Base-by-base conservation (phyloP, 2,329 filamentous ascomycete genomes). In the Aureobasidium namibiae region DNA sequence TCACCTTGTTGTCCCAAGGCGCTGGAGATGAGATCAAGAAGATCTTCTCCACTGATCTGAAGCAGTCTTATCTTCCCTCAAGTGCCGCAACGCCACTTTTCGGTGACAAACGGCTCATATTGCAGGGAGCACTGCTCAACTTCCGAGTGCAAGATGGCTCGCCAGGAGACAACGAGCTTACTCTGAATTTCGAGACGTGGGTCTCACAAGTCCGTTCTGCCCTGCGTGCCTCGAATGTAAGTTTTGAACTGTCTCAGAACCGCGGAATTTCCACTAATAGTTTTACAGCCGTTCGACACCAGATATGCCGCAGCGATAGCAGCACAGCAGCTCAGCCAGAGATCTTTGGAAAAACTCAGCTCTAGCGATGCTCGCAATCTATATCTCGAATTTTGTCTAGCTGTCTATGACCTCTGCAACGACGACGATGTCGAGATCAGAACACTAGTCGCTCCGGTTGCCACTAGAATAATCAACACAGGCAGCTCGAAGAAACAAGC, bases 391-490 rank as follows among this genome's bases (percentile, higher is more conserved):
- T 75, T 82, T 31, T 80, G 88, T 54, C 70, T 90, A 5, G 77
- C 86, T 3, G 75, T 92, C 1, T 92, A 94, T 71, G 86, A 90
- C 68, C 78, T 85, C 46, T 79, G 95, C 4, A 88, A 89, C 68
- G 94, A 97, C 68, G 92, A 97, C 68, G 92, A 97, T 68, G 90
- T 96, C 62, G 91, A 96, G 60, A 82, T 96, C 63, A 84, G 92
- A 45, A 81, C 86, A 34, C 70, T 82, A 1, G 87, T 86, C 8
- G 82, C 85, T 2, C 61, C 65, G 0, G 78, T 82, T 1, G 76
- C 80, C 0, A 69, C 73, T 5, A 69, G 67, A 23, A 70, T 88
- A 24, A 65, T 86, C 8, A 56, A 61, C 31, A 66, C 36, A 21
- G 65, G 61, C 26, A 63, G 64, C 3, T 24, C 16, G 45, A 65